Percentiles rank a stretch among this genome's conserved stretches.
Conservation (phyloP, 805 yeast genomes). For the Candida orba region DNA sequence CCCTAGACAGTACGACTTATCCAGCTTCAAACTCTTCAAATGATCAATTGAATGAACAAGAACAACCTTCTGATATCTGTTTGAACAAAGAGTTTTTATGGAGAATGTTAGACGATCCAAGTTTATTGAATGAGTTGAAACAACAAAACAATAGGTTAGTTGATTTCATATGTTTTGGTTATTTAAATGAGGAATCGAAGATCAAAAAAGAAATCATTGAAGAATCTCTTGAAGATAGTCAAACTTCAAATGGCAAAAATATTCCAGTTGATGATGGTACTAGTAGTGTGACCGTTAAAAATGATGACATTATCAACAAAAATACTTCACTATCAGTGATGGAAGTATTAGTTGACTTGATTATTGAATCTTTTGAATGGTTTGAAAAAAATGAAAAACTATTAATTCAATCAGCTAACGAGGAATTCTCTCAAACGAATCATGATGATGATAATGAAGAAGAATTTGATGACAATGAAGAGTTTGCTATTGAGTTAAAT, state of each 20-base stretch:
- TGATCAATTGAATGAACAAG: conserved; percentile 1
- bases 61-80: conserved; percentile 5
- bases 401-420: conserved; percentile 6
- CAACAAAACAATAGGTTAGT: conserved; percentile 36
- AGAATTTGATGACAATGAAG: conserved; percentile 14
- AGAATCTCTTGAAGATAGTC: not conserved
- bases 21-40: not conserved
- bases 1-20: not conserved
- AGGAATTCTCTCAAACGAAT: not conserved
- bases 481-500: conserved; percentile 17
- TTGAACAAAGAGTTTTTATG: conserved; percentile 28
- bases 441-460: conserved; percentile 8
- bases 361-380: conserved; percentile 35
- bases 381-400: conserved; percentile 23
- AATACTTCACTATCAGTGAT: conserved; percentile 31
- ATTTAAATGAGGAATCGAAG: conserved; percentile 20
- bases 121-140: conserved; percentile 30
- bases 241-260: not conserved
- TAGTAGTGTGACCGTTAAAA: conserved; percentile 3
- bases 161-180: conserved; percentile 45
- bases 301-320: not conserved
- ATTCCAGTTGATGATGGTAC: conserved; percentile 17
- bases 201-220: not conserved
- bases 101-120: conserved; percentile 30
- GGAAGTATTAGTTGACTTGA: conserved; percentile 36